Percentiles rank a stretch among this genome's conserved stretches.
Evolutionary conservation across 2,329 filamentous ascomycete genomes (phyloP).

Genomic region (Epichloe glyceriae): DNA sequence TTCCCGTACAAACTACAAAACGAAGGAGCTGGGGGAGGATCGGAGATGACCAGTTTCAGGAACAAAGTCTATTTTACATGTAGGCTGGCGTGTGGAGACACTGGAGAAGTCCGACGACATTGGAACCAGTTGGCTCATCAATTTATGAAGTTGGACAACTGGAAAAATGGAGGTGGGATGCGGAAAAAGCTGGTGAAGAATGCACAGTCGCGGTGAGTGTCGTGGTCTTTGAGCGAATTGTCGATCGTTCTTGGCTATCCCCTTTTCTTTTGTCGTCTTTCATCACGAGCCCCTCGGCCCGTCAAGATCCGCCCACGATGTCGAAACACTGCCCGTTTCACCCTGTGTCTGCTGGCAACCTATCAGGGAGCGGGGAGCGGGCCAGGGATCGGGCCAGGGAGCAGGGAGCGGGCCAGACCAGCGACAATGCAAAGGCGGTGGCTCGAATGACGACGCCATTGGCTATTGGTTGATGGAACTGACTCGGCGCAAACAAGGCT

Average conservation of each 20-base stretch:
- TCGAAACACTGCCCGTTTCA: slow-evolving; percentile 17
- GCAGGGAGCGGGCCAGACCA: neutral
- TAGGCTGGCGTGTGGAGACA: too few species aligned
- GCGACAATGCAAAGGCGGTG: neutral
- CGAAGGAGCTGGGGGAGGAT: neutral
- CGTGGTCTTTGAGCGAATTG: too few species aligned
- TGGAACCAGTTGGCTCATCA: too few species aligned
- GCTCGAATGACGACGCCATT: neutral
- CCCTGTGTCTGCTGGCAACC: slow-evolving; percentile 8
- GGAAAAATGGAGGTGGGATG: too few species aligned
- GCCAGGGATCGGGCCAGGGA: too few species aligned
- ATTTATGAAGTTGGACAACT: too few species aligned
- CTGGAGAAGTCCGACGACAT: too few species aligned
- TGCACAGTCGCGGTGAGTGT: too few species aligned
- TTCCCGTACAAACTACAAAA: neutral
- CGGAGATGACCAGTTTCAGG: slow-evolving; percentile 1
- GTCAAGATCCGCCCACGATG: slow-evolving; percentile 1
- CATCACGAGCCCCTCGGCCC: neutral
- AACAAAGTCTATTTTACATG: neutral
- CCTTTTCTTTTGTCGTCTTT: neutral
- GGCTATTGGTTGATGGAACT: too few species aligned
- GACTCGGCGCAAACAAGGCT: neutral
- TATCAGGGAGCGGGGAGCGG: slow-evolving; percentile 3
- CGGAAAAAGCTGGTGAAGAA: too few species aligned
- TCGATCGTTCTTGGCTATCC: too few species aligned